These are phyloP conservation scores for Phoma sp. DNA, from an alignment of 2,329 filamentous ascomycete genomes.

Conservation along the genomic window DNA sequence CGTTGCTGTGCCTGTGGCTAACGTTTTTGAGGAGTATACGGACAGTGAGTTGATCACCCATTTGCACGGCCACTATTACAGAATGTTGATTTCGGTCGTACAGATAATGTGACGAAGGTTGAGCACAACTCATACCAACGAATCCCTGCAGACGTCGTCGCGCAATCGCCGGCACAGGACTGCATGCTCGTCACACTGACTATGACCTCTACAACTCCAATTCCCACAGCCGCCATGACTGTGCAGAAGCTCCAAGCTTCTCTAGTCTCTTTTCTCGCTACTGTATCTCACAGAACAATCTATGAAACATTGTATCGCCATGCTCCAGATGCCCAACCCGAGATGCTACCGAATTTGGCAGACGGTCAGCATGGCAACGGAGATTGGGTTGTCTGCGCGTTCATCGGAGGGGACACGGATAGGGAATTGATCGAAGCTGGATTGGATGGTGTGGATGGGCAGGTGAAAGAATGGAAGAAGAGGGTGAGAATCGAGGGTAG, in stretches of 20 bases:
- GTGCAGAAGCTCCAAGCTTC: background rate
- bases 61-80: background rate
- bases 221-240: background rate
- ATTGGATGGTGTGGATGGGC: background rate
- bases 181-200: slow-evolving; percentile 8
- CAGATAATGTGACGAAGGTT: background rate
- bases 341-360: background rate
- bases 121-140: slow-evolving; percentile 1
- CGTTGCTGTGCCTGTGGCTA: slow-evolving; percentile 6
- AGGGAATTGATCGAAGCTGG: background rate
- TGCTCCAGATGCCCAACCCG: background rate
- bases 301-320: slow-evolving; percentile 6
- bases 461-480: background rate
- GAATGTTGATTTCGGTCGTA: background rate
- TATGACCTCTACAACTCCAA: background rate
- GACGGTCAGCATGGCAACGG: slow-evolving; percentile 5
- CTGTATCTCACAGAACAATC: background rate
- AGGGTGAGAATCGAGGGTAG: background rate
- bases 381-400: slow-evolving; percentile 1
- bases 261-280: background rate
- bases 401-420: background rate
- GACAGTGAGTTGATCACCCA: background rate
- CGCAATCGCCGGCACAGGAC: background rate
- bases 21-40: slow-evolving; percentile 2
- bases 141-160: background rate